Evolutionary conservation across 2,329 filamentous ascomycete species (phyloP).

Genomic region (Ophiostoma sp.): DNA sequence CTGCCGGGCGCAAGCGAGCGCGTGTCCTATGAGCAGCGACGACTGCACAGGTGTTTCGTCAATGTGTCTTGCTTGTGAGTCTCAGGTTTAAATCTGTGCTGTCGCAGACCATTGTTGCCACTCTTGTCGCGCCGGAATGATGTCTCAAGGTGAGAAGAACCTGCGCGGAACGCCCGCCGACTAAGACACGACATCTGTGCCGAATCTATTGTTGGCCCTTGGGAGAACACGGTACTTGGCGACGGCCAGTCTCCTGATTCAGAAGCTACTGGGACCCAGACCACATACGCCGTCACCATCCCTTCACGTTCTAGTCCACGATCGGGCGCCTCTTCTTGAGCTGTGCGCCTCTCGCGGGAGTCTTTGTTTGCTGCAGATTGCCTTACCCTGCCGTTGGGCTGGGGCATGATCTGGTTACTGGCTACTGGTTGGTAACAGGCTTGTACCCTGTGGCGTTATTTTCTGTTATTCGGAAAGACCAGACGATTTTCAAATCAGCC

Average conservation of each 20-base stretch:
- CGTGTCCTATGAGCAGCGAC: background rate
- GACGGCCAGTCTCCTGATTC: conserved; percentile 1
- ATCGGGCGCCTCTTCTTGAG: background rate
- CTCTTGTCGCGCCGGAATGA: background rate
- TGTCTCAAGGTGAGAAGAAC: background rate
- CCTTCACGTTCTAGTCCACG: background rate
- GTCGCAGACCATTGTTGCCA: background rate
- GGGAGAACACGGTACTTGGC: conserved; percentile 14
- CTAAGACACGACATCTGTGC: background rate
- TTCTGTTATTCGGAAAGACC: background rate
- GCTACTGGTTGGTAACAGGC: background rate
- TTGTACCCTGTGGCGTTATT: background rate
- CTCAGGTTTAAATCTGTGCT: background rate
- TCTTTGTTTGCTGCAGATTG: background rate
- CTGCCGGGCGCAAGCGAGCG: conserved; percentile 2
- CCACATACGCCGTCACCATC: background rate
- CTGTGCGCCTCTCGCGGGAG: background rate
- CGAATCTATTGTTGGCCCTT: background rate
- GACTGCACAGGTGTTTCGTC: background rate
- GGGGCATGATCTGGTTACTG: background rate
- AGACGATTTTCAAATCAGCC: background rate
- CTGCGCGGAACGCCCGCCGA: background rate
- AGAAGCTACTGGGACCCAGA: background rate
- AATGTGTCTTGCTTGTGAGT: background rate
- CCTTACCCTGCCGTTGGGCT: conserved; percentile 5